Percentiles rank a stretch among this genome's conserved stretches.
Conservation (phyloP, 139 green algal genomes). For the Auxenochlorella pyrenoidosa region DNA sequence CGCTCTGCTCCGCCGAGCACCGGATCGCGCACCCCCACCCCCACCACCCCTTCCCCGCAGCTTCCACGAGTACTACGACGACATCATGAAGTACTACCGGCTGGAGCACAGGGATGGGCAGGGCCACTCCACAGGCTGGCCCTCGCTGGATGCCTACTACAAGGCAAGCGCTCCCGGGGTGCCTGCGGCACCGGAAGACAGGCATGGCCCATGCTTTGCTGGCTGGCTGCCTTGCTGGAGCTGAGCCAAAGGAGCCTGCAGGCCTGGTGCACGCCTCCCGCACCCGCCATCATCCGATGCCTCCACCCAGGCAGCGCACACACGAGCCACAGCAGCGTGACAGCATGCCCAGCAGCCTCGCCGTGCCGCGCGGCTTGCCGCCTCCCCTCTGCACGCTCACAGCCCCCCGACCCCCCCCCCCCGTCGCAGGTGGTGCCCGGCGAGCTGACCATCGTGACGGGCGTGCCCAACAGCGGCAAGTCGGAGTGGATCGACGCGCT, state of each 20-base stretch:
- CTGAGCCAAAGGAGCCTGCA: no score
- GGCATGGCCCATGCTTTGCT: background rate
- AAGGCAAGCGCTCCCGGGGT: constrained; percentile 36
- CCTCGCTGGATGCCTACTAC: constrained; percentile 84
- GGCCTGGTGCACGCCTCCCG: no score
- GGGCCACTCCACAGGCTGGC: constrained; percentile 85
- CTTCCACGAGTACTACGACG: constrained; percentile 67
- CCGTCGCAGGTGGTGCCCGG: constrained; percentile 77
- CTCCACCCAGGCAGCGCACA: no score
- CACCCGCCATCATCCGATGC: no score
- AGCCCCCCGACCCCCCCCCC: no score
- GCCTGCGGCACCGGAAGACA: background rate
- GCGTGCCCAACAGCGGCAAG: constrained; percentile 97
- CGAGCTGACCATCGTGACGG: constrained; percentile 96
- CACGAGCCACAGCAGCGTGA: no score
- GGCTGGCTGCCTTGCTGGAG: no score
- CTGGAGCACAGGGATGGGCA: constrained; percentile 51
- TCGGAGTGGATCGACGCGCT: constrained; percentile 97
- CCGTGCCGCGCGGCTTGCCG: no score
- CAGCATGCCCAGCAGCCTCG: no score
- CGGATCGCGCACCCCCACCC: background rate
- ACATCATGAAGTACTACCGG: constrained; percentile 77
- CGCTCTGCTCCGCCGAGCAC: no score
- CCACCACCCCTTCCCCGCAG: constrained; percentile 16
- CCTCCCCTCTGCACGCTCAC: no score